These are phyloP conservation scores for Amaranthus cruentus DNA, from an alignment of 148 eudicot species.

Conservation along the genomic window DNA sequence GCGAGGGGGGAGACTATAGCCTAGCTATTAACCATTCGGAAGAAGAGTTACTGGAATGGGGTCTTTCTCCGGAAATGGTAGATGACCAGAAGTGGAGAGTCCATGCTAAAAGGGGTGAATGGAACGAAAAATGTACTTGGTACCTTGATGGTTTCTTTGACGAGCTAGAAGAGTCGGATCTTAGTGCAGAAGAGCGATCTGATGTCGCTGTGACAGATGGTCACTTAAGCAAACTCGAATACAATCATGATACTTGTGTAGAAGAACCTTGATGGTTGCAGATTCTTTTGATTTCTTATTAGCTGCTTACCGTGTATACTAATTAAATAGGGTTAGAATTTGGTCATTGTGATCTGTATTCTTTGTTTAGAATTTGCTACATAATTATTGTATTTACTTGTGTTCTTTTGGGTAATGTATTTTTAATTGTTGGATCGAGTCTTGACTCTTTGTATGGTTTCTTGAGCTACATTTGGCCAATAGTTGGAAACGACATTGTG, in stretches of 20 bases:
- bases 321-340: neutral
- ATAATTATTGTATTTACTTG: too few relatives aligned
- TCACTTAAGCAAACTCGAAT: neutral
- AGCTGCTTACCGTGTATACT: conserved; percentile 17
- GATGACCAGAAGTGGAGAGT: conserved; percentile 71
- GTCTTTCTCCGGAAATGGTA: conserved; percentile 82
- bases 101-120: conserved; percentile 43
- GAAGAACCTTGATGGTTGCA: conserved; percentile 21
- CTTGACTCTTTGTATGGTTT: neutral
- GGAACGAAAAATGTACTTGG: conserved; percentile 70
- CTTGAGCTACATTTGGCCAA: neutral
- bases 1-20: conserved; percentile 75
- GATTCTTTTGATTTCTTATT: neutral
- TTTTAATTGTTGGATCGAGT: neutral
- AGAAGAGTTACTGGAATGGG: conserved; percentile 68
- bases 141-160: conserved; percentile 75
- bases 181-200: conserved; percentile 26
- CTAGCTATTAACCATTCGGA: conserved; percentile 70
- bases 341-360: neutral
- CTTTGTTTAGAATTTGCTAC: neutral
- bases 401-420: neutral
- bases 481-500: neutral
- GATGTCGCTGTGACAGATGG: neutral
- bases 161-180: conserved; percentile 39
- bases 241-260: conserved; percentile 1